Percentiles rank a stretch among this genome's conserved stretches.
These are phyloP conservation scores for Termitomyces sp. DNA, from an alignment of 1,284 basidiomycete species.

Conservation along the genomic window DNA sequence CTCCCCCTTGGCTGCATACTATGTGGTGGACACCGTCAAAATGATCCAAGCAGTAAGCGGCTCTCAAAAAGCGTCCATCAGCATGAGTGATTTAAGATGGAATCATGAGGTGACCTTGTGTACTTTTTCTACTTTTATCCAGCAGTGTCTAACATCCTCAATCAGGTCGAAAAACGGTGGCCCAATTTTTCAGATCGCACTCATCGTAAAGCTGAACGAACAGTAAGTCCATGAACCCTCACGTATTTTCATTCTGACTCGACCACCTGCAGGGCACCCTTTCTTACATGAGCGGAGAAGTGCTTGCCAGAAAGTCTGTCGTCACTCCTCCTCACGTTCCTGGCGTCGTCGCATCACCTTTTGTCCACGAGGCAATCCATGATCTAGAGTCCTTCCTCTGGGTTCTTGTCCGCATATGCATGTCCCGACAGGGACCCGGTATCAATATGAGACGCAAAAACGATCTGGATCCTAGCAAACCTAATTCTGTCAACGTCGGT, in stretches of 20 bases:
- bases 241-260: too few species aligned
- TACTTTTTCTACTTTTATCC: background rate
- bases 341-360: too few species aligned
- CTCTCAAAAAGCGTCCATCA: too few species aligned
- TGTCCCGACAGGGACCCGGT: background rate
- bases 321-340: too few species aligned
- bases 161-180: background rate
- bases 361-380: background rate
- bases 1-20: background rate
- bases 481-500: background rate
- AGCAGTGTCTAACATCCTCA: background rate
- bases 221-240: background rate
- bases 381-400: conserved; percentile 2
- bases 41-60: background rate
- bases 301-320: background rate
- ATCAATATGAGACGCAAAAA: background rate
- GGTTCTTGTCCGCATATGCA: conserved; percentile 1
- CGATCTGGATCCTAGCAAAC: background rate
- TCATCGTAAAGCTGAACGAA: background rate
- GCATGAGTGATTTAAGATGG: background rate
- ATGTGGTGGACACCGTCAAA: background rate
- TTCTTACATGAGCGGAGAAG: conserved; percentile 3
- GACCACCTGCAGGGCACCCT: background rate
- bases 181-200: background rate
- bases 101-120: background rate